Evolutionary conservation across 2,329 filamentous ascomycete species (phyloP), one percentile per base, ranked within the genome.

Genomic region (Plenodomus tracheiphilus): DNA sequence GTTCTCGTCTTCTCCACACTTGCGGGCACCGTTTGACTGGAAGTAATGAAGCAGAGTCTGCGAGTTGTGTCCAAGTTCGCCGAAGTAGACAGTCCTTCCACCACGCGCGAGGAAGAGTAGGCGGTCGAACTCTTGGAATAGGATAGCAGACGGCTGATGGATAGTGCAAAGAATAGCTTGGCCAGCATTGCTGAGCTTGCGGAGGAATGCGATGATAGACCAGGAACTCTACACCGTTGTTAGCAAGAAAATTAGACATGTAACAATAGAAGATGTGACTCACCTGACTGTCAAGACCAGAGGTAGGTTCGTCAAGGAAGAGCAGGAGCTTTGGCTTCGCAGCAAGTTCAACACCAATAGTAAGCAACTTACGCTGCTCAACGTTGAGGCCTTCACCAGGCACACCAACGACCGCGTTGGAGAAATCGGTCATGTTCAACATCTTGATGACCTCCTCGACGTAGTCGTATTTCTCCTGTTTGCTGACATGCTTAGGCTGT

Each of bases 291-390:
- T 88, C 85, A 2, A 88, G 79, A 39, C 85, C 85, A 19, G 78
- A 73, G 68, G 77, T 79, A 2, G 43, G 84, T 59, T 85, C 83
- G 42, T 86, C 83, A 8, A 86, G 74, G 71, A 85, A 86, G 1
- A 86, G 77, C 0, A 86, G 70, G 0, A 86, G 75, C 51, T 79
- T 79, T 0, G 87, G 87, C 64, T 87, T 84, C 2, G 87, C 86
- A 6, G 85, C 86, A 13, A 89, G 74, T 64, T 90, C 87, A 9
- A 89, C 86, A 53, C 85, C 87, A 50, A 89, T 89, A 0, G 86
- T 89, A 8, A 89, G 75, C 41, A 85, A 77, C 71, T 89, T 89
- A 49, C 84, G 79, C 66, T 89, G 83, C 66, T 88, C 85, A 4
- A 89, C 85, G 10, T 84, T 85, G 13, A 89, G 74, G 81, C 81